A percentile compares a stretch with the other conserved stretches of the same genome.
Evolutionary conservation across 2,329 filamentous ascomycete species (phyloP).

Genomic region (Neonectria hederae): DNA sequence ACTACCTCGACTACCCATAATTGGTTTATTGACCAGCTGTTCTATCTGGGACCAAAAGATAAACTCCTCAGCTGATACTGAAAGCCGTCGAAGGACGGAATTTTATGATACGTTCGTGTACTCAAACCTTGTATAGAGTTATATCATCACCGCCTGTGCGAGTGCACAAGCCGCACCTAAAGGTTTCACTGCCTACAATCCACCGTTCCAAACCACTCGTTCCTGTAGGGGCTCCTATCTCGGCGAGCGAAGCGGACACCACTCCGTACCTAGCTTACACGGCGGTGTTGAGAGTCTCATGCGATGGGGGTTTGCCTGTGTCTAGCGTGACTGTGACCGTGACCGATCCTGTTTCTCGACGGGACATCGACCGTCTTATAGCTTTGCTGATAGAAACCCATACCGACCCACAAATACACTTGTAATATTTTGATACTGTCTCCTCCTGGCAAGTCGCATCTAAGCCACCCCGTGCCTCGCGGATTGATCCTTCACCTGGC

Average conservation of each 20-base stretch:
- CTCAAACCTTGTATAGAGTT: background rate
- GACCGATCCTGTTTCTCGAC: background rate
- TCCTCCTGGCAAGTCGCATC: constrained; percentile 3
- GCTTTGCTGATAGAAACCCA: background rate
- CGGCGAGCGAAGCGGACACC: background rate
- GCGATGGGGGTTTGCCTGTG: background rate
- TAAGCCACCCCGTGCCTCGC: no score
- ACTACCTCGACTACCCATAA: background rate
- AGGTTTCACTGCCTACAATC: background rate
- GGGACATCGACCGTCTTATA: constrained; percentile 2
- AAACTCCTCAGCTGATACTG: background rate
- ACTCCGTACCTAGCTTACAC: background rate
- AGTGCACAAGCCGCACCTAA: background rate
- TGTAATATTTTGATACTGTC: constrained; percentile 9
- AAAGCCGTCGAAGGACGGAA: background rate
- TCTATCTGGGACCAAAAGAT: background rate
- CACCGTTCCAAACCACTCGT: background rate
- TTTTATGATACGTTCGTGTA: background rate
- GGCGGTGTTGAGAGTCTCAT: background rate
- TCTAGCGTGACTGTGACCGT: background rate
- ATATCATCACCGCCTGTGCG: background rate
- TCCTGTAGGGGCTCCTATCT: background rate
- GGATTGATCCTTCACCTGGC: no score
- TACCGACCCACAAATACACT: constrained; percentile 10
- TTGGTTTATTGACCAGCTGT: background rate